Percentiles rank a stretch among this genome's conserved stretches.
phyloP scores from a whole-genome alignment of 495 filamentous ascomycete species.

The Neurospora sp. region DNA sequence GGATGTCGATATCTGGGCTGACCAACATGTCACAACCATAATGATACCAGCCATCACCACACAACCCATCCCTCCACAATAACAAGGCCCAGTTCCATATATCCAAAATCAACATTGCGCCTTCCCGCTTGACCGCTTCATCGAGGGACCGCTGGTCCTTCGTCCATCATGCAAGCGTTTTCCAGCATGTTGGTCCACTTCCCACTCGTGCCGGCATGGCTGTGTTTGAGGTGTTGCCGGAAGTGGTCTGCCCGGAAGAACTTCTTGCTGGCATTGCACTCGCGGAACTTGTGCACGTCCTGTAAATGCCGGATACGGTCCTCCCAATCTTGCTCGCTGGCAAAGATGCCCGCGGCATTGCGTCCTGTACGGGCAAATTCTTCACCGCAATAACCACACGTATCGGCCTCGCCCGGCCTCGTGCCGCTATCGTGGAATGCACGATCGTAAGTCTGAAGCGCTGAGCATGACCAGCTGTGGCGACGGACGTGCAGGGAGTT shows the following conservation, averaged over 20 bases:
- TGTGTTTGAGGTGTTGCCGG: conserved; percentile 96
- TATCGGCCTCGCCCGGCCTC: conserved; percentile 53
- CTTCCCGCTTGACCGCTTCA: background rate
- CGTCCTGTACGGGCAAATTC: conserved; percentile 66
- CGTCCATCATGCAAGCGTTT: conserved; percentile 94
- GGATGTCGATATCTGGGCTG: background rate
- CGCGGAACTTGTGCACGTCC: conserved; percentile 88
- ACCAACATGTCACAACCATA: background rate
- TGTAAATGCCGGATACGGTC: conserved; percentile 75
- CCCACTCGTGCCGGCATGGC: conserved; percentile 89
- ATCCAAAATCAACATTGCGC: background rate
- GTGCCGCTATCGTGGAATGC: conserved; percentile 76
- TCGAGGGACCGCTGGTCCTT: conserved; percentile 34
- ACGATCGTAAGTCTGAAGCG: conserved; percentile 62
- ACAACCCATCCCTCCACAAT: background rate
- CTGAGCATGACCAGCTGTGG: conserved; percentile 97
- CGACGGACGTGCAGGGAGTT: conserved; percentile 90
- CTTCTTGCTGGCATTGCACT: conserved; percentile 97
- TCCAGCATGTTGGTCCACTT: conserved; percentile 99
- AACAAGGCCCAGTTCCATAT: background rate
- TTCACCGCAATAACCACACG: conserved; percentile 92
- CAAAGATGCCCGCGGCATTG: conserved; percentile 9
- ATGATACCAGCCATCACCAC: background rate
- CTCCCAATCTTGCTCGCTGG: conserved; percentile 67
- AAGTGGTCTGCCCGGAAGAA: conserved; percentile 98